Evolutionary conservation across 1,139 yeast genomes (phyloP), one percentile per base, ranked within the genome.

Genomic region (Geotrichum candidum): DNA sequence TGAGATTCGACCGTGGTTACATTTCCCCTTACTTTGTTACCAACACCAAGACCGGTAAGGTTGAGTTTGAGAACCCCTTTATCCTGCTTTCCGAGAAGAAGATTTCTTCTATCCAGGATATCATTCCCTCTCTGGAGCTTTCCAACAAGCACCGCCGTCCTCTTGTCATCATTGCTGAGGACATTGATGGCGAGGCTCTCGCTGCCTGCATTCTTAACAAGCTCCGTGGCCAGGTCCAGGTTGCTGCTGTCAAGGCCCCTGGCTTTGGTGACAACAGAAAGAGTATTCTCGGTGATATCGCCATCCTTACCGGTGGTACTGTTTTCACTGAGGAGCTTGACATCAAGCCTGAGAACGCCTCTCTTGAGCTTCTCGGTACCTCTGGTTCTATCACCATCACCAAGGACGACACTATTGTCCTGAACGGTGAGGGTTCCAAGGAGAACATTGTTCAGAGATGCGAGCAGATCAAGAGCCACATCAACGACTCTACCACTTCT

Each of bases 241-340:
- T 95, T 66, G 90, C 96, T 77, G 96, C 97, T 72, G 98, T 94
- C 72, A 94, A 95, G 84, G 98, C 99, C 57, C 99, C 99, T 75
- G 99, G 99, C 63, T 94, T 94, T 71, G 99, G 99, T 78, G 99
- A 94, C 82, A 94, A 94, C 88, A 89, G 98, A 82, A 95, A 94
- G 86, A 91, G 91, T 84, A 91, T 90, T 67, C 82, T 94, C 68
- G 99, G 99, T 72, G 99, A 94, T 78, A 88, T 94, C 78, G 97
- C 98, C 75, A 88, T 92, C 74, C 84, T 95, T 70, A 87, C 98
- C 56, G 98, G 98, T 69, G 97, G 97, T 80, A 90, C 97, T 62
- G 99, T 94, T 56, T 94, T 94, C 86, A 91, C 97, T 69, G 99
- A 94, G 79, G 99, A 94, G 80, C 85, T 95, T 73, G 99, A 94